Evolutionary conservation across 352 stramenopile genomes (phyloP), one percentile per base, ranked within the genome.

Genomic region (Pythium coloratum): DNA sequence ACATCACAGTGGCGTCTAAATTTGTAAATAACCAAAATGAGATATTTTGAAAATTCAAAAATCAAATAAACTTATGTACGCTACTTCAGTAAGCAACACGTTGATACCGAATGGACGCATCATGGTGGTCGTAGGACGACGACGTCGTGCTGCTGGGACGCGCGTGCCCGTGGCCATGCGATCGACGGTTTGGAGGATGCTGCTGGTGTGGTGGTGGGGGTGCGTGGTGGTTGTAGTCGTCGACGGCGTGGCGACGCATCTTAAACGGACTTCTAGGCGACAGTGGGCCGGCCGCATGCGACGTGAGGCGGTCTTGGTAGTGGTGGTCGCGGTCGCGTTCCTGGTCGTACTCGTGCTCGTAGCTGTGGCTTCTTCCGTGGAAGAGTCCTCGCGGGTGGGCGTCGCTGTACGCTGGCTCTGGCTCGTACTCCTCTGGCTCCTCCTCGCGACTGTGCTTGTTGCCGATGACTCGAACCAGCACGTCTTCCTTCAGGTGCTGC

Each of bases 81-180:
- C 3, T 36, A 16, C n/a, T n/a, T 64, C 38, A 70, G 51, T 71
- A 71, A 9, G 65, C 65, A 20, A 71, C 58, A 26, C 51, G 58
- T 24, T 71, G 65, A 62, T 71, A 71, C 33, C 65, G 65, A 47
- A 70, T 66, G 26, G 36, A 46, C n/a, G 59, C 34, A 32, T 66
- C 65, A 49, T 65, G 49, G 64, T 70, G 55, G 55, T 69, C 55
- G 55, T 69, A 69, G 3, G 46, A 30, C 28, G 55, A 32, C 6
- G 46, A 44, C 7, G 55, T 40, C 8, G 62, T 46, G 26, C 63
- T 69, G 20, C 46, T 63, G 10, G 44, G 53, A 7, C 50, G 62
- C 16, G 50, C 10, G 54, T 63, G 42, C 26, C 42, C 47, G 50
- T 56, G 47, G 34, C 42, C 46, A 36, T 55, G 33, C 3, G 40